Conservation (phyloP, 352 stramenopile genomes). For the Phytophthora sp. region DNA sequence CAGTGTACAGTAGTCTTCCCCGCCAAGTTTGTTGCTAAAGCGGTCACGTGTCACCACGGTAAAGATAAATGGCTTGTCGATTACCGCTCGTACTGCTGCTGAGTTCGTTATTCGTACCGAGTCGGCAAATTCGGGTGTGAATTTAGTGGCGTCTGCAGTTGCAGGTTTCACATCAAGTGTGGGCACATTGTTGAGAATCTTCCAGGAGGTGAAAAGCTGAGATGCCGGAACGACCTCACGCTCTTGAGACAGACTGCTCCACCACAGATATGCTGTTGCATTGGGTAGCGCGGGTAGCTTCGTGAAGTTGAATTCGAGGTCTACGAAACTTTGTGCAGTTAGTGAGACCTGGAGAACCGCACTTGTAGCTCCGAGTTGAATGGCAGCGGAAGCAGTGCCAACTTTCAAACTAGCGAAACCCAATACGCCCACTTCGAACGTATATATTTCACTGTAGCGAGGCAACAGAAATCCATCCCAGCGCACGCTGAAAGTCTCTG, state of each 20-base stretch:
- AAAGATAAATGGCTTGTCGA: slow-evolving; percentile 36
- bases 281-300: slow-evolving; percentile 44
- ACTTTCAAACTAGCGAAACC: slow-evolving; percentile 45
- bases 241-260: slow-evolving; percentile 60
- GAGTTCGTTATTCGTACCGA: neutral
- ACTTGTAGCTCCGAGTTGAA: slow-evolving; percentile 3
- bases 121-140: slow-evolving; percentile 43
- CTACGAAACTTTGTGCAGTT: slow-evolving; percentile 42
- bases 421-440: slow-evolving; percentile 44
- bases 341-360: slow-evolving; percentile 26
- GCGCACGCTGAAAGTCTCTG: slow-evolving; percentile 58
- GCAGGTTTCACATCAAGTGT: slow-evolving; percentile 45
- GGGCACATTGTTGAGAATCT: slow-evolving; percentile 64
- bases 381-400: slow-evolving; percentile 10
- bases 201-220: slow-evolving; percentile 58
- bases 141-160: slow-evolving; percentile 31
- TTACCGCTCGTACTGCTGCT: slow-evolving; percentile 12
- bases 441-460: slow-evolving; percentile 62
- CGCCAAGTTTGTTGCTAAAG: slow-evolving; percentile 42
- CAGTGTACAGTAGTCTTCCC: slow-evolving; percentile 45
- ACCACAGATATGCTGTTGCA: slow-evolving; percentile 48
- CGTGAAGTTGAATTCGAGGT: slow-evolving; percentile 56
- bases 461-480: slow-evolving; percentile 65
- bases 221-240: slow-evolving; percentile 47
- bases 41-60: slow-evolving; percentile 43